These are phyloP conservation scores for Dothideomycetes sp. DNA, from an alignment of 2,329 filamentous ascomycete genomes.

Conservation along the genomic window DNA sequence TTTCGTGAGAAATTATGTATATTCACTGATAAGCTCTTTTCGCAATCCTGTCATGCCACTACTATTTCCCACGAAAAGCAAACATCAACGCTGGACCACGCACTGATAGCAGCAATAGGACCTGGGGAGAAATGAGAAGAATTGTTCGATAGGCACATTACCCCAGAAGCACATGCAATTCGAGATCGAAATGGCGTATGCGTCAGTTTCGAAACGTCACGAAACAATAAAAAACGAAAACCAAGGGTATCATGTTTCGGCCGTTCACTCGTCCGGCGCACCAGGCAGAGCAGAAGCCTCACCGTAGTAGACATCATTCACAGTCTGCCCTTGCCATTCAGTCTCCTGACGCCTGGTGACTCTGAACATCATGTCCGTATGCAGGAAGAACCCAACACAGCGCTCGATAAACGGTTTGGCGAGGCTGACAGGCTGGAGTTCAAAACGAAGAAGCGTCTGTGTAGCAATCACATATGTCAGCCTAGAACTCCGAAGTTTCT, in stretches of 20 bases:
- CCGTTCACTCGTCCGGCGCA: constrained; percentile 13
- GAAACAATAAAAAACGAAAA: too few species aligned
- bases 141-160: too few species aligned
- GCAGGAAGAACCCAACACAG: constrained; percentile 26
- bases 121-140: too few species aligned
- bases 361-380: constrained; percentile 27
- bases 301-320: constrained; percentile 3
- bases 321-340: constrained; percentile 2
- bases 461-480: background rate
- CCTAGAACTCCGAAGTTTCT: background rate
- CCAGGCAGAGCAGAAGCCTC: constrained; percentile 16
- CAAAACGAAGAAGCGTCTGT: constrained; percentile 25
- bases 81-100: too few species aligned
- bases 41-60: too few species aligned
- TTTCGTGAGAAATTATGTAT: too few species aligned
- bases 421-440: constrained; percentile 25
- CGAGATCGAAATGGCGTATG: too few species aligned
- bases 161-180: too few species aligned
- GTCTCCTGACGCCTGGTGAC: constrained; percentile 18
- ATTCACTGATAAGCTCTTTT: too few species aligned
- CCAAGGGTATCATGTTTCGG: background rate
- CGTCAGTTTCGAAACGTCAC: too few species aligned
- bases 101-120: too few species aligned
- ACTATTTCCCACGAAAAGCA: too few species aligned
- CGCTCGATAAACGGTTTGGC: constrained; percentile 25